Conservation (phyloP, 2,329 filamentous ascomycete genomes). For the Madurella fahalii region DNA sequence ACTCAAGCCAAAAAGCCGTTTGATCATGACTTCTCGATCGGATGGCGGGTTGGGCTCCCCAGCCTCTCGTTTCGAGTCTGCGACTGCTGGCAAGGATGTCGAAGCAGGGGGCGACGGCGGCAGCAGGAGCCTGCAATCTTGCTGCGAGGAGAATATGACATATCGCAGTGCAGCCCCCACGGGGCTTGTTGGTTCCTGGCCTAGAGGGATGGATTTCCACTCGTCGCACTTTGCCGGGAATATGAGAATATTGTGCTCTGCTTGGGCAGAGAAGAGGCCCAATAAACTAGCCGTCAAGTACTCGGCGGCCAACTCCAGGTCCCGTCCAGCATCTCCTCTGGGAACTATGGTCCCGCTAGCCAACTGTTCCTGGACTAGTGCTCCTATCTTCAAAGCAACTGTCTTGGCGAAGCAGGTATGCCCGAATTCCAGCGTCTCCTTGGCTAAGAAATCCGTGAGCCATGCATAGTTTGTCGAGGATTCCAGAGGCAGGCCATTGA, state of each 20-base stretch:
- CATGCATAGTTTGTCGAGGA: conserved; percentile 13
- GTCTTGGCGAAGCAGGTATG: conserved; percentile 29
- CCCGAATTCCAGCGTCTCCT: conserved; percentile 29
- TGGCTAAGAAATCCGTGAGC: conserved; percentile 24
- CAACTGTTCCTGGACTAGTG: conserved; percentile 18
- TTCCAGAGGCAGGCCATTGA: conserved; percentile 26
- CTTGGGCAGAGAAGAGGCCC: conserved; percentile 33
- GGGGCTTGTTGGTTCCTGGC: conserved; percentile 13
- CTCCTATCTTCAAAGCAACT: conserved; percentile 9
- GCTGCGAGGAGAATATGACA: conserved; percentile 34
- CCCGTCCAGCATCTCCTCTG: background rate
- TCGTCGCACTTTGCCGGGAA: conserved; percentile 36
- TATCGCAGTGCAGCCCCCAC: conserved; percentile 32
- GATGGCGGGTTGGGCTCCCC: background rate
- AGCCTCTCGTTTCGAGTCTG: background rate
- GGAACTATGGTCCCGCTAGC: conserved; percentile 27
- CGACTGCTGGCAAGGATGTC: background rate
- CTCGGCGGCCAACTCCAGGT: conserved; percentile 30
- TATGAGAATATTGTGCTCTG: conserved; percentile 37
- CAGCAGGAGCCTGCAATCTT: conserved; percentile 20
- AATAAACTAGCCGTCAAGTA: conserved; percentile 35
- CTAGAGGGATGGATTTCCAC: conserved; percentile 29
- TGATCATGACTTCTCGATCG: conserved; percentile 23
- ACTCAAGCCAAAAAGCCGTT: conserved; percentile 28
- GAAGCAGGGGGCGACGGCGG: conserved; percentile 7